Conservation (phyloP, 2,329 filamentous ascomycete genomes). For the Cryphonectria radicalis region DNA sequence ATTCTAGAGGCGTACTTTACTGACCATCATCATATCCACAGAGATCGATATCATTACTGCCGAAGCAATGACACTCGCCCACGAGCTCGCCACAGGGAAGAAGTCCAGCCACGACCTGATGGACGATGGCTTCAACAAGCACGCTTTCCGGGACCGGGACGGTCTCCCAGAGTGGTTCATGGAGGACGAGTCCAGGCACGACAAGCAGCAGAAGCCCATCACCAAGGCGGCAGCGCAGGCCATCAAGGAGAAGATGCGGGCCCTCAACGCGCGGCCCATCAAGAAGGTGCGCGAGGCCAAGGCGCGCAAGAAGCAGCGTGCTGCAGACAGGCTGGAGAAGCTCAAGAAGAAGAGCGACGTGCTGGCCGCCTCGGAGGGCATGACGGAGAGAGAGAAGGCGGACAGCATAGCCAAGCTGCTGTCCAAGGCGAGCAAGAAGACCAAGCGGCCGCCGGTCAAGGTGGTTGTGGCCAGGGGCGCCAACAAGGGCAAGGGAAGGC, state of each 20-base stretch:
- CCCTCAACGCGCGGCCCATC: slow-evolving; percentile 93
- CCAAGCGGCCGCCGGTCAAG: slow-evolving; percentile 80
- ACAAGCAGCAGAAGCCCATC: slow-evolving; percentile 85
- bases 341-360: slow-evolving; percentile 96
- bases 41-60: slow-evolving; percentile 99
- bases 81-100: slow-evolving; percentile 85
- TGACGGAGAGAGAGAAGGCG: slow-evolving; percentile 97
- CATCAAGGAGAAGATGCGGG: slow-evolving; percentile 92
- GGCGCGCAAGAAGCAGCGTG: slow-evolving; percentile 95
- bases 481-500: slow-evolving; percentile 31
- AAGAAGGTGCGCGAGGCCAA: slow-evolving; percentile 98
- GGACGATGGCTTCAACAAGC: slow-evolving; percentile 94
- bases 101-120: slow-evolving; percentile 78
- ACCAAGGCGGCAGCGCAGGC: slow-evolving; percentile 86
- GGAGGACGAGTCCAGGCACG: slow-evolving; percentile 86
- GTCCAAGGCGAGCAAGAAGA: slow-evolving; percentile 81
- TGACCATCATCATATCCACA: slow-evolving; percentile 36
- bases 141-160: slow-evolving; percentile 86
- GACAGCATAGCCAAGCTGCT: slow-evolving; percentile 81
- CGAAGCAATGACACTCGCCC: slow-evolving; percentile 96
- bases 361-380: slow-evolving; percentile 83
- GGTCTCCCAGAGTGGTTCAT: slow-evolving; percentile 97
- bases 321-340: slow-evolving; percentile 88
- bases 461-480: slow-evolving; percentile 85
- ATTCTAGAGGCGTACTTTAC: not conserved